These are phyloP conservation scores for Diaporthe sp. DNA, from an alignment of 2,329 filamentous ascomycete species.

Conservation along the genomic window DNA sequence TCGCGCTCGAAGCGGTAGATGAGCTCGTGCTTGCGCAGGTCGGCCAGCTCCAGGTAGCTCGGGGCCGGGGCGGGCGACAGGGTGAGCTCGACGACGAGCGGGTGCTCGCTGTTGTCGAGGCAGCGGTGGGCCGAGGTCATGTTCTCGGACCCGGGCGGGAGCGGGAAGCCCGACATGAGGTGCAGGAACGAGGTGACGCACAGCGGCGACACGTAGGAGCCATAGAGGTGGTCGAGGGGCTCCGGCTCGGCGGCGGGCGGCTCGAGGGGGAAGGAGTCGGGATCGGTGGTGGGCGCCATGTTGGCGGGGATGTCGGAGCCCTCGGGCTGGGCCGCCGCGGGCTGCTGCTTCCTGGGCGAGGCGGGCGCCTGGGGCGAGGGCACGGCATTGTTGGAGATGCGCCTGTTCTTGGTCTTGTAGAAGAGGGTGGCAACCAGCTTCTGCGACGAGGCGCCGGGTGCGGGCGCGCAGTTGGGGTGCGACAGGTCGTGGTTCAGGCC, in stretches of 20 bases:
- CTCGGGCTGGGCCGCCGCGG: slow-evolving; percentile 47
- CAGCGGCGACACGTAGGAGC: slow-evolving; percentile 74
- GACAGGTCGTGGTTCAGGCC: slow-evolving; percentile 73
- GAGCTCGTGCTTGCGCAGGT: slow-evolving; percentile 83
- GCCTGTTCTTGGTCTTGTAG: slow-evolving; percentile 64
- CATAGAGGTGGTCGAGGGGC: slow-evolving; percentile 75
- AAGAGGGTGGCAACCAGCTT: slow-evolving; percentile 74
- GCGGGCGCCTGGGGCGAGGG: slow-evolving; percentile 52
- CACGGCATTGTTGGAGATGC: slow-evolving; percentile 51
- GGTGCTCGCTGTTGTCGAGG: slow-evolving; percentile 71
- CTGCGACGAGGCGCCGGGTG: slow-evolving; percentile 61
- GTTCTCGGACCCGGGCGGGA: slow-evolving; percentile 64
- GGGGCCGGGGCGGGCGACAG: slow-evolving; percentile 72
- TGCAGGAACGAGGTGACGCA: slow-evolving; percentile 77
- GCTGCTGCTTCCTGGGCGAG: slow-evolving; percentile 45
- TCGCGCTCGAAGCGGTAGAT: slow-evolving; percentile 88
- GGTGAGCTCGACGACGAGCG: slow-evolving; percentile 75
- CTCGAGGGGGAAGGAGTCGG: slow-evolving; percentile 72
- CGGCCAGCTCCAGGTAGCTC: slow-evolving; percentile 75
- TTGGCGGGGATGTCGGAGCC: slow-evolving; percentile 62
- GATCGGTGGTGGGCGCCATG: slow-evolving; percentile 71
- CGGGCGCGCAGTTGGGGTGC: slow-evolving; percentile 73
- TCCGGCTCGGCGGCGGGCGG: slow-evolving; percentile 68
- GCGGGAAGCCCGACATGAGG: slow-evolving; percentile 74
- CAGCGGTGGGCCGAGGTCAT: slow-evolving; percentile 74